Evolutionary conservation across 306 rosid species (phyloP), one percentile per base, ranked within the genome.

Genomic region (Casuarina cunninghamiana): DNA sequence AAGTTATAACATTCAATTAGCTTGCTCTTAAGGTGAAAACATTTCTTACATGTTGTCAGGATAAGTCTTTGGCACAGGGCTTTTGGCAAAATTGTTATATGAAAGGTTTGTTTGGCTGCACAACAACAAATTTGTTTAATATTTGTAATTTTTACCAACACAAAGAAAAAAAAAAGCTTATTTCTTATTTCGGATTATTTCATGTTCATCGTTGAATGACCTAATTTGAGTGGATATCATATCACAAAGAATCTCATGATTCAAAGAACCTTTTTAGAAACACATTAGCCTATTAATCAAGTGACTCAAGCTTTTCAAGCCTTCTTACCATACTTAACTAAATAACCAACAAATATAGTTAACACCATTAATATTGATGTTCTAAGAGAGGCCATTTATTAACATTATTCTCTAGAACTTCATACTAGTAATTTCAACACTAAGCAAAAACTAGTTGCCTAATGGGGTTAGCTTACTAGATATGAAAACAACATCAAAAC

Each of bases 71-170:
- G 62, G 6, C 6, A 61, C 43, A 17, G 63, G 16, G 32, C 8
- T 81, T 12, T 4, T 3, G 1, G 71, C 77, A 54, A 81, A 77
- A 38, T 81, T 81, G 19, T 81, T 81, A 57, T 81, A 81, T 10
- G 85, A 81, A 45, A 81, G 3, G 72, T 81, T 78, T 38, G 13
- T 45, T 4, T 0, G 16, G 37, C 85, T 81, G 85, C 62, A 53
- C 5, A 17, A 37, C 51, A 65, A 16, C 71, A 41, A 3, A 65
- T 15, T 17, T 11, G 7, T 65, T 65, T 39, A 65, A 39, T 65
- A 46, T 15, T 39, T 42, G 21, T 38, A 15, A 15, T 38, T 46
- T 9, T 4, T 9, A 8, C 11, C 8, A 6, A 9, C 49, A 5
- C 5, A 44, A 5, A 44, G 7, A 44, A 44, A 44, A 44, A 44